phyloP scores from a whole-genome alignment of 2,329 filamentous ascomycete genomes.

The Westerdykella aurantiaca region DNA sequence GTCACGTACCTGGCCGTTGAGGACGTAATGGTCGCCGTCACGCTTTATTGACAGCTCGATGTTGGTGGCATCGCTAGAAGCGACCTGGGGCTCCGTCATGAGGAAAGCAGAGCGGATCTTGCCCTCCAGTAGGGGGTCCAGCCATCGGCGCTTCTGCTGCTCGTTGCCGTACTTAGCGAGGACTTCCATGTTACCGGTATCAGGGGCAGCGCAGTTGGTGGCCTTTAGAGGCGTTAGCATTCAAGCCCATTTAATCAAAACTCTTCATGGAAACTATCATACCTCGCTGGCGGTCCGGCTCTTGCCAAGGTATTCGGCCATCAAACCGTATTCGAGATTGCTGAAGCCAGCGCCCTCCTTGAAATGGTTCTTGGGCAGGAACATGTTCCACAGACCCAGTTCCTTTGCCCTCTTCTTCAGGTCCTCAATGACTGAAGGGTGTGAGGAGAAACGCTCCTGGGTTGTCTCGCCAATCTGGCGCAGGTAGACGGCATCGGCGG shows the following conservation, averaged over 20 bases:
- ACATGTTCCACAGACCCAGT: constrained; percentile 96
- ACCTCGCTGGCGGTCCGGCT: constrained; percentile 60
- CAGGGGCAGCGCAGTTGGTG: constrained; percentile 83
- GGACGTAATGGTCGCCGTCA: constrained; percentile 81
- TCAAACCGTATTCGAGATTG: constrained; percentile 94
- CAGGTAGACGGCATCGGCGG: constrained; percentile 70
- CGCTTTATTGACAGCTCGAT: constrained; percentile 76
- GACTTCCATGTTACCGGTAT: constrained; percentile 95
- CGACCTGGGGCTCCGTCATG: constrained; percentile 88
- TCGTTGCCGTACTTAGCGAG: constrained; percentile 85
- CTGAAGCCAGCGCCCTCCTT: constrained; percentile 89
- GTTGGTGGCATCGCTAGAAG: constrained; percentile 87
- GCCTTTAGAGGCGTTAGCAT: constrained; percentile 41
- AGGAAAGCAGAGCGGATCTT: constrained; percentile 84
- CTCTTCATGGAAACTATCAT: constrained; percentile 1
- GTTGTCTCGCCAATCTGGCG: constrained; percentile 71
- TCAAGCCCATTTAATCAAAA: background rate
- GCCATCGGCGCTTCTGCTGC: constrained; percentile 77
- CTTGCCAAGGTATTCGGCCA: constrained; percentile 93
- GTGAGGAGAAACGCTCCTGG: constrained; percentile 66
- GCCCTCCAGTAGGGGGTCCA: constrained; percentile 73
- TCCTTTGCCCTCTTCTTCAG: constrained; percentile 78
- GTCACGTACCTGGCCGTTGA: constrained; percentile 70
- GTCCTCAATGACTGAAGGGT: constrained; percentile 78
- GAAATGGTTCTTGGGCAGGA: constrained; percentile 91